Conservation (phyloP, 805 yeast species). For the Lachancea waltii region DNA sequence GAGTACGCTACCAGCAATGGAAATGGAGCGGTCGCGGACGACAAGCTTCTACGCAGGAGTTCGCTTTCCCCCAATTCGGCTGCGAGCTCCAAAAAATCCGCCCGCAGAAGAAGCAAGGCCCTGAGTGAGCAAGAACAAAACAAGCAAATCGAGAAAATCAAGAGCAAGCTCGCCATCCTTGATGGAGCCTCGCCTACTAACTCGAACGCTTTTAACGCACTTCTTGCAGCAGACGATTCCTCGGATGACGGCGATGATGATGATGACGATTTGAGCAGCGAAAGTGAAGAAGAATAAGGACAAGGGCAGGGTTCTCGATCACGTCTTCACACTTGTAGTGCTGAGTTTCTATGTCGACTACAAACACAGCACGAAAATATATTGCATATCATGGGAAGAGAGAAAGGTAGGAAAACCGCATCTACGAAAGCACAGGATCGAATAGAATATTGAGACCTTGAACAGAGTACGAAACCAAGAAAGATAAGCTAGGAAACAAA, state of each 20-base stretch:
- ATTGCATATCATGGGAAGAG: no score
- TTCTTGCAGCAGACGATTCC: slow-evolving; percentile 17
- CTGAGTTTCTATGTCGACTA: no score
- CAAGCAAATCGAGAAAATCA: slow-evolving; percentile 62
- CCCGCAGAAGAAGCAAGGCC: slow-evolving; percentile 48
- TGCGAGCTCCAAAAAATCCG: slow-evolving; percentile 10
- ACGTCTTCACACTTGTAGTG: no score
- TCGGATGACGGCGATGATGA: slow-evolving; percentile 36
- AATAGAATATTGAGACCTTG: no score
- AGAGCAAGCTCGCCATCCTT: slow-evolving; percentile 68
- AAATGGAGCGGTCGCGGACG: slow-evolving; percentile 10
- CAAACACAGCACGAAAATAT: no score
- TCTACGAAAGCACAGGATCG: no score
- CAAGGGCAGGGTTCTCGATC: not conserved
- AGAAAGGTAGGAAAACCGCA: no score
- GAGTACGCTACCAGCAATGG: slow-evolving; percentile 29
- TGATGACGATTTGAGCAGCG: slow-evolving; percentile 46
- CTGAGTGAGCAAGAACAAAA: slow-evolving; percentile 60
- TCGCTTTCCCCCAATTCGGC: slow-evolving; percentile 11
- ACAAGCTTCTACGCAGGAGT: slow-evolving; percentile 11
- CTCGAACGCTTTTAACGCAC: slow-evolving; percentile 26
- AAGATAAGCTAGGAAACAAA: no score
- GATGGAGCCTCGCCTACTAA: slow-evolving; percentile 47
- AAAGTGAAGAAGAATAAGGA: slow-evolving; percentile 63
- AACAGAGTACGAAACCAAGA: no score